Evolutionary conservation across 305 asterid genomes (phyloP).

Genomic region (Fraxinus floribunda): DNA sequence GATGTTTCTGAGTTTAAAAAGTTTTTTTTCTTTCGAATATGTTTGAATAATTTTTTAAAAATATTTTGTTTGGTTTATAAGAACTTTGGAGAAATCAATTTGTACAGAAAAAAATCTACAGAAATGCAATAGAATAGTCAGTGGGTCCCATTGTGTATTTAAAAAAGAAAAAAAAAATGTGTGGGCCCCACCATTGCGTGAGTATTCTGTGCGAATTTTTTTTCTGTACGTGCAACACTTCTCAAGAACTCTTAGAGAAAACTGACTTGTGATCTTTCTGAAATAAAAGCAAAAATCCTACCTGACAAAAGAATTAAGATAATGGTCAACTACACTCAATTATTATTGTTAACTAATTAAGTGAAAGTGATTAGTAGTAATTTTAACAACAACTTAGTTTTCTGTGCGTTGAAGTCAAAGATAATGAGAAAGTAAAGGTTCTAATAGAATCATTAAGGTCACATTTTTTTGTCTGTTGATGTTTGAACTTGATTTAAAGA

Average conservation of each 20-base stretch:
- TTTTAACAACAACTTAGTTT: neutral
- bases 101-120: too few relatives aligned
- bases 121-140: too few relatives aligned
- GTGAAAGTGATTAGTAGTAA: constrained; percentile 5
- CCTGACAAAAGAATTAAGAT: neutral
- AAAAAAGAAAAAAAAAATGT: too few relatives aligned
- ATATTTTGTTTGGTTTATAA: too few relatives aligned
- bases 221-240: too few relatives aligned
- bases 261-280: too few relatives aligned
- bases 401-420: constrained; percentile 31
- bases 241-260: too few relatives aligned
- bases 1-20: neutral
- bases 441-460: constrained; percentile 28
- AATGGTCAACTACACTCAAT: neutral
- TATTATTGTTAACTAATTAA: neutral
- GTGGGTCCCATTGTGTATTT: too few relatives aligned
- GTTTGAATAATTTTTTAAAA: neutral
- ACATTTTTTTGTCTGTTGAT: constrained; percentile 13
- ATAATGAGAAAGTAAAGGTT: constrained; percentile 20
- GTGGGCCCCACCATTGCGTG: too few relatives aligned
- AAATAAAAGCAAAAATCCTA: neutral
- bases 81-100: too few relatives aligned
- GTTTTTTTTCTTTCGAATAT: neutral
- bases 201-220: too few relatives aligned
- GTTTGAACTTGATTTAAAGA: constrained; percentile 31